These are phyloP conservation scores for Flammula alnicola DNA, from an alignment of 1,284 basidiomycete species.

Conservation along the genomic window DNA sequence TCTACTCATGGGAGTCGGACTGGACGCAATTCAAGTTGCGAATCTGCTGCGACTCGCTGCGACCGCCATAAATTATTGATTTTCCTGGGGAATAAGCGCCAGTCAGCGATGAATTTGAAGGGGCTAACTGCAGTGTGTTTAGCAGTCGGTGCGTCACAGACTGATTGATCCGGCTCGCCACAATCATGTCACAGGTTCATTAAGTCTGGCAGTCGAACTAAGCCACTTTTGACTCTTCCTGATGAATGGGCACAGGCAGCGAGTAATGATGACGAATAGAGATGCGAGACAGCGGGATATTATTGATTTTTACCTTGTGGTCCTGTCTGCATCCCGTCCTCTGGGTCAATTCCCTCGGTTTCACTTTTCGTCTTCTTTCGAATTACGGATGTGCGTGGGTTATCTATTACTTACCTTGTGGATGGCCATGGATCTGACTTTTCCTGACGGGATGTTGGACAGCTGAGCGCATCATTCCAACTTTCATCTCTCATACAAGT, in stretches of 20 bases:
- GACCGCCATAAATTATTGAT: too few relatives aligned
- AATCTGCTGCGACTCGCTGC: too few relatives aligned
- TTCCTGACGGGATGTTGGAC: constrained; percentile 2
- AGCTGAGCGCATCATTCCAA: constrained; percentile 15
- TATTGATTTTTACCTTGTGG: constrained; percentile 8
- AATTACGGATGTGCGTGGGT: background rate
- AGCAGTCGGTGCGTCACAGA: too few relatives aligned
- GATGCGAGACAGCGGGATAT: constrained; percentile 3
- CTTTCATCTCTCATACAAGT: background rate
- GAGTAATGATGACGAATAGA: constrained; percentile 6
- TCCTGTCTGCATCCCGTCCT: background rate
- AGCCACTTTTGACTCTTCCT: background rate
- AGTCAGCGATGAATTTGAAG: too few relatives aligned
- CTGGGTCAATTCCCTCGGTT: background rate
- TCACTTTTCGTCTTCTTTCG: background rate
- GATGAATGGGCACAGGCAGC: background rate
- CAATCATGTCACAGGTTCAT: too few relatives aligned
- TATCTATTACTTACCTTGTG: too few relatives aligned
- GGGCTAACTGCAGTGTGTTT: too few relatives aligned
- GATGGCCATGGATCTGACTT: background rate
- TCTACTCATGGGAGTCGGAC: too few relatives aligned
- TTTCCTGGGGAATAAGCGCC: too few relatives aligned
- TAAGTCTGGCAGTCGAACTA: too few relatives aligned
- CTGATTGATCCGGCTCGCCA: too few relatives aligned
- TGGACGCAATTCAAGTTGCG: too few relatives aligned